Evolutionary conservation across 495 filamentous ascomycete species (phyloP).

Genomic region (Glonium stellatum): DNA sequence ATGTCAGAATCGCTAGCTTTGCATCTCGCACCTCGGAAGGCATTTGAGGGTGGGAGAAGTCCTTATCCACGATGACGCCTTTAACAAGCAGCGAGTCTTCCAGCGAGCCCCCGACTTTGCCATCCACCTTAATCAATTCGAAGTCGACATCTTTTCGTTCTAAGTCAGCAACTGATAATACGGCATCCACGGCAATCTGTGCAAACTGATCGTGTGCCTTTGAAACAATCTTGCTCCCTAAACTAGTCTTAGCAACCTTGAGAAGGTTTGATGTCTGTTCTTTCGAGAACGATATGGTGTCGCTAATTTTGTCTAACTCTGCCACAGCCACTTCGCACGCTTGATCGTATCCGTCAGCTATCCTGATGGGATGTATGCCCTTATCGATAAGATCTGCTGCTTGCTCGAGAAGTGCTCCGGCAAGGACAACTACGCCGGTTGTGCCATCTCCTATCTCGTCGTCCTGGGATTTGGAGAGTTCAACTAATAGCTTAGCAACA

Average conservation of each 20-base stretch:
- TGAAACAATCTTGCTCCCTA: conserved; percentile 98
- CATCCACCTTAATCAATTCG: conserved; percentile 98
- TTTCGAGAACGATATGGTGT: conserved; percentile 75
- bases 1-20: conserved; percentile 95
- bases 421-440: conserved; percentile 94
- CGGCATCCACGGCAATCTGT: conserved; percentile 92
- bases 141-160: conserved; percentile 98
- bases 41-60: conserved; percentile 99
- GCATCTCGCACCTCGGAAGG: conserved; percentile 86
- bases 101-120: conserved; percentile 92
- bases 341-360: conserved; percentile 95
- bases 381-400: conserved; percentile 99
- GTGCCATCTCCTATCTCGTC: conserved; percentile 99
- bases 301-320: conserved; percentile 87
- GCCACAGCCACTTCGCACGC: conserved; percentile 93
- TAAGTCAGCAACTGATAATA: conserved; percentile 92
- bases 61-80: conserved; percentile 98
- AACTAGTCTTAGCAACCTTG: conserved; percentile 89
- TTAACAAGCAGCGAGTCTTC: conserved; percentile 93
- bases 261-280: conserved; percentile 74
- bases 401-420: conserved; percentile 90
- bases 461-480: conserved; percentile 98
- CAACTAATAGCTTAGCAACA: conserved; percentile 91
- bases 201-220: conserved; percentile 98
- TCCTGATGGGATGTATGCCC: conserved; percentile 96